Base-by-base conservation (phyloP, 768 basidiomycete species). In the Pleurotus platypus region DNA sequence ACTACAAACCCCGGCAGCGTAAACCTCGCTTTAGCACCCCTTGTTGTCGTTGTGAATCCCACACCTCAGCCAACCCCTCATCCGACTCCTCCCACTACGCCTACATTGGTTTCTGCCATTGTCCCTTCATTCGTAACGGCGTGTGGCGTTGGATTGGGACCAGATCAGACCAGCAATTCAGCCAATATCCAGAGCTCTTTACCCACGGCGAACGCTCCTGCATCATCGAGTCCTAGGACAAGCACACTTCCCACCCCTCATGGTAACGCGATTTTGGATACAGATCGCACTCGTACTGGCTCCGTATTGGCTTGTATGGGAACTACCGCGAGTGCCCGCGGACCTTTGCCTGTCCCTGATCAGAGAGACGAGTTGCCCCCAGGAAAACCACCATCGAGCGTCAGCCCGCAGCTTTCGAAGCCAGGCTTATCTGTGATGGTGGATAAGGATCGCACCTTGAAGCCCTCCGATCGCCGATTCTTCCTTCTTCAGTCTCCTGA, bases 11-110 rank as follows among this genome's bases (percentile, higher is more conserved):
- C 43, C 56, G 42, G 24, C 42, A 38, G 12, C 13, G 38, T 22
- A 15, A 39, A 9, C 22, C 37, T 42, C 12, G 39, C 35, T 9
- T 22, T 54, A 22, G 51, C 51, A 30, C 86, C 85, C 12, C 75
- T 78, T 24, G 77, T 92, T 5, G 79, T 90, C 13, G 78, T 92
- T 18, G 83, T 90, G 7, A 84, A 87, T 61, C 87, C 89, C 15
- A 90, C 89, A 0, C 89, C 89, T 2, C 86, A 86, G 61, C 87
- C 86, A 1, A 86, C 86, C 0, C 86, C 86, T 0, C 86, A 89
- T 67, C 89, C 89, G 1, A 92, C 90, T 1, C 89, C 90, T 5
- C 90, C 90, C 2, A 79, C 84, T 1, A 89, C 88, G 1, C 89
- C 87, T 7, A 66, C 76, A 50, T 62, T 79, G n/a, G 43, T 56